phyloP scores from a whole-genome alignment of 2,329 filamentous ascomycete species.

The Mariannaea elegans region DNA sequence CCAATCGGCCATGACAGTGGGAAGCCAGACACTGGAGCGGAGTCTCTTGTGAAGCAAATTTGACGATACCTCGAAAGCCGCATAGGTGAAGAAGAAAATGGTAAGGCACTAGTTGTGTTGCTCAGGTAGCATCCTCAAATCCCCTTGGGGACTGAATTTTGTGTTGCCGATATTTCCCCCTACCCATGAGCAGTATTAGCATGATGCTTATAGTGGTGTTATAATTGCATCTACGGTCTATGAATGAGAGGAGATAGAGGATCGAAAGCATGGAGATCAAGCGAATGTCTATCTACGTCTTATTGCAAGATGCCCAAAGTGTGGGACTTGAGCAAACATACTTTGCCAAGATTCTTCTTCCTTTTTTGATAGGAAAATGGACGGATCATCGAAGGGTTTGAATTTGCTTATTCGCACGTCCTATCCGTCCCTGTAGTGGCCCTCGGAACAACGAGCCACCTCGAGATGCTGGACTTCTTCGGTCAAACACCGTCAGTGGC shows the following conservation, averaged over 20 bases:
- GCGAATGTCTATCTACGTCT: slow-evolving; percentile 57
- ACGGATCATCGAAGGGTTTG: no score
- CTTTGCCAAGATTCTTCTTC: no score
- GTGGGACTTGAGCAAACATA: no score
- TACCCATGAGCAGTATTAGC: neutral
- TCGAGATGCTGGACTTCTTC: no score
- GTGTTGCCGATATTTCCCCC: slow-evolving; percentile 69
- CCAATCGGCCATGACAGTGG: slow-evolving; percentile 76
- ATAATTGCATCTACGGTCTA: slow-evolving; percentile 59
- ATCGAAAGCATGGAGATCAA: slow-evolving; percentile 70
- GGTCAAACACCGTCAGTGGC: no score
- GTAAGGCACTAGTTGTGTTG: slow-evolving; percentile 77
- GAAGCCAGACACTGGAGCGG: slow-evolving; percentile 78
- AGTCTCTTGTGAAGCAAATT: slow-evolving; percentile 81
- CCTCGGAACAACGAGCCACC: no score
- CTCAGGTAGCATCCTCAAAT: slow-evolving; percentile 65
- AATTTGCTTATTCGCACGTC: no score
- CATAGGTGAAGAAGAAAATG: slow-evolving; percentile 83
- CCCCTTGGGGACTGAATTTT: slow-evolving; percentile 67
- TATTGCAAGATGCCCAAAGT: slow-evolving; percentile 8
- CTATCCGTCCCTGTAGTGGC: no score
- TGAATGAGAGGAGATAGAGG: slow-evolving; percentile 74
- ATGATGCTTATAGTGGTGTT: no score
- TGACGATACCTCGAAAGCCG: slow-evolving; percentile 78
- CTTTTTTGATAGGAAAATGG: no score